Evolutionary conservation across 176 grass and related monocot genomes (phyloP).

Genomic region (Elaeis guineensis): DNA sequence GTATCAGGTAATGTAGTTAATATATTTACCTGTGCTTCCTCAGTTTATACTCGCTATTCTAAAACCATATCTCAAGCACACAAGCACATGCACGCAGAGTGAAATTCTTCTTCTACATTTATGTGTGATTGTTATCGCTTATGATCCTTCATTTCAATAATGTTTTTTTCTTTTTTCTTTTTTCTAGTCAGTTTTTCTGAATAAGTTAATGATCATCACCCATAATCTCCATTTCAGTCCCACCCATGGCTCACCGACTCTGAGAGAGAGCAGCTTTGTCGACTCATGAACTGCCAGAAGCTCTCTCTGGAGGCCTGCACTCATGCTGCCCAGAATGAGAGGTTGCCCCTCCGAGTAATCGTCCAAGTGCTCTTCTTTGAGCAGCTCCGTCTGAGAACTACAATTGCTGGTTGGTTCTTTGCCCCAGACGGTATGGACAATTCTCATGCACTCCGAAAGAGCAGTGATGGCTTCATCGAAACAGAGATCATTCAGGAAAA

Average conservation of each 20-base stretch:
- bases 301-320: constrained; percentile 13
- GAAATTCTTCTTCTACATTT: no score
- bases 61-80: no score
- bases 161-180: no score
- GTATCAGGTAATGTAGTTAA: no score
- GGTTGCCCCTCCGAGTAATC: constrained; percentile 3
- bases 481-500: neutral
- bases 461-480: neutral
- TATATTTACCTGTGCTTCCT: no score
- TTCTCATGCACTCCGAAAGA: neutral
- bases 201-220: neutral
- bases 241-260: constrained; percentile 17
- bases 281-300: constrained; percentile 18
- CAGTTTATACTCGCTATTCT: no score
- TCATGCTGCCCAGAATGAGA: constrained; percentile 12
- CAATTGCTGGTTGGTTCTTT: constrained; percentile 14
- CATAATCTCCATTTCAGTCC: neutral
- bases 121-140: no score
- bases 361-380: constrained; percentile 16
- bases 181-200: no score
- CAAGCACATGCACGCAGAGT: no score
- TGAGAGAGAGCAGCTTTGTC: constrained; percentile 11
- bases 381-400: constrained; percentile 7
- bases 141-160: no score
- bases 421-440: neutral